phyloP scores from a whole-genome alignment of 108 stramenopile genomes.

The Cyclotella choctawhatcheeana region DNA sequence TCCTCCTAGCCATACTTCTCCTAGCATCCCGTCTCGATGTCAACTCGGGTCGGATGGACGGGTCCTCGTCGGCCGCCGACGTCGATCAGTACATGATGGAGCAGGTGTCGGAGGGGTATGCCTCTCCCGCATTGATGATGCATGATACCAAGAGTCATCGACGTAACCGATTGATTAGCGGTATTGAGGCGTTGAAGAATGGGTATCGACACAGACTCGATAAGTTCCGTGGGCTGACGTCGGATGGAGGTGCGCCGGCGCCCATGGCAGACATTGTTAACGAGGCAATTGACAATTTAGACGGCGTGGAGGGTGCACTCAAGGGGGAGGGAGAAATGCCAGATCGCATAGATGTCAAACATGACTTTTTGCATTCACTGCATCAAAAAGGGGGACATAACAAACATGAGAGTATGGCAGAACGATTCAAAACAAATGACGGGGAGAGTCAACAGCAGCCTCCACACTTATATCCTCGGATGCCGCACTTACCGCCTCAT shows the following conservation, averaged over 20 bases:
- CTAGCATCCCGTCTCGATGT: slow-evolving; percentile 43
- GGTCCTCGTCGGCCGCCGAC: slow-evolving; percentile 13
- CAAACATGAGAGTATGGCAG: slow-evolving; percentile 3
- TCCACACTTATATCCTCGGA: background rate
- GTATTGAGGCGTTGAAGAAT: slow-evolving; percentile 22
- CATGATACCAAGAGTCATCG: slow-evolving; percentile 12
- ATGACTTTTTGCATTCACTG: slow-evolving; percentile 26
- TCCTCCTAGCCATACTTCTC: slow-evolving; percentile 34
- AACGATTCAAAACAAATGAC: no score
- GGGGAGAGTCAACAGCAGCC: background rate
- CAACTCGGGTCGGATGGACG: no score
- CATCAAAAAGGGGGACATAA: slow-evolving; percentile 13
- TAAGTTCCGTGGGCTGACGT: background rate
- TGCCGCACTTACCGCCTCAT: slow-evolving; percentile 45
- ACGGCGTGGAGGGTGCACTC: slow-evolving; percentile 26
- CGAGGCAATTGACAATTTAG: slow-evolving; percentile 26
- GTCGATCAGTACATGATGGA: slow-evolving; percentile 27
- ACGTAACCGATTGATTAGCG: slow-evolving; percentile 11
- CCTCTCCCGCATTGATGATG: slow-evolving; percentile 10
- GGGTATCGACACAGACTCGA: slow-evolving; percentile 3
- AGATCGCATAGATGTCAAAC: slow-evolving; percentile 18
- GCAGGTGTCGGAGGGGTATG: slow-evolving; percentile 40
- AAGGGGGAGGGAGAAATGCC: slow-evolving; percentile 25
- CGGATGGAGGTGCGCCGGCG: background rate
- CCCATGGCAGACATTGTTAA: slow-evolving; percentile 23